A percentile compares a stretch with the other conserved stretches of the same genome.
Evolutionary conservation across 2,329 filamentous ascomycete species (phyloP).

Genomic region (Gyromitra esculenta): DNA sequence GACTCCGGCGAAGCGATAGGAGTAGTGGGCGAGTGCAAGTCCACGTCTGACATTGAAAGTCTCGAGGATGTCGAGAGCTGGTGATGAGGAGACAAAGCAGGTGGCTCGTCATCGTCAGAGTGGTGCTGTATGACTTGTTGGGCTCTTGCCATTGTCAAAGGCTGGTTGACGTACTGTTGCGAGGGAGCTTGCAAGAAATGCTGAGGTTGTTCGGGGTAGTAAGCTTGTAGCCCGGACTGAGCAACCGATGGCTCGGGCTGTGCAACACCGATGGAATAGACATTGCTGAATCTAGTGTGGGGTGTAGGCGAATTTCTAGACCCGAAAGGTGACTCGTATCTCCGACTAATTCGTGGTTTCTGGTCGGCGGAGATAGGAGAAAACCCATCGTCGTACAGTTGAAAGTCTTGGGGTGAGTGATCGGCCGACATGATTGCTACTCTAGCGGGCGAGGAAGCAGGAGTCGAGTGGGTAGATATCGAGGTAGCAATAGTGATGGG

Average conservation of each 20-base stretch:
- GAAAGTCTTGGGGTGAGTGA: slow-evolving; percentile 54
- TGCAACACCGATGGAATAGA: slow-evolving; percentile 18
- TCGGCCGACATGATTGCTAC: slow-evolving; percentile 55
- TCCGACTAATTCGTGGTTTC: slow-evolving; percentile 34
- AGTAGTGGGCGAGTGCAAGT: slow-evolving; percentile 52
- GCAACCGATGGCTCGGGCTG: slow-evolving; percentile 45
- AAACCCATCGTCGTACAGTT: slow-evolving; percentile 56
- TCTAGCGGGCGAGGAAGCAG: slow-evolving; percentile 56
- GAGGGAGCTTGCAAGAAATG: slow-evolving; percentile 49
- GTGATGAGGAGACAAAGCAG: slow-evolving; percentile 56
- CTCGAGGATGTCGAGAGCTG: slow-evolving; percentile 51
- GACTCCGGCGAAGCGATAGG: slow-evolving; percentile 52
- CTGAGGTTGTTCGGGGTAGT: slow-evolving; percentile 49
- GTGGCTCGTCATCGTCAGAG: slow-evolving; percentile 56
- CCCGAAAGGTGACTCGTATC: slow-evolving; percentile 37
- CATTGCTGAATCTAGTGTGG: slow-evolving; percentile 34
- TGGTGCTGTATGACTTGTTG: slow-evolving; percentile 35
- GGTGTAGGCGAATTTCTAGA: slow-evolving; percentile 41
- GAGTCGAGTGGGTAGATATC: slow-evolving; percentile 56
- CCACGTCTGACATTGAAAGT: slow-evolving; percentile 51
- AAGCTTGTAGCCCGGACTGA: slow-evolving; percentile 30
- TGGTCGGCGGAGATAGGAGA: slow-evolving; percentile 39
- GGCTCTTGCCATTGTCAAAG: slow-evolving; percentile 43
- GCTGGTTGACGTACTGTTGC: slow-evolving; percentile 43
- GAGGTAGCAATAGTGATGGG: slow-evolving; percentile 57